Evolutionary conservation across 2,329 filamentous ascomycete genomes (phyloP), one percentile per base, ranked within the genome.

Genomic region (Mollisia scopiformis): DNA sequence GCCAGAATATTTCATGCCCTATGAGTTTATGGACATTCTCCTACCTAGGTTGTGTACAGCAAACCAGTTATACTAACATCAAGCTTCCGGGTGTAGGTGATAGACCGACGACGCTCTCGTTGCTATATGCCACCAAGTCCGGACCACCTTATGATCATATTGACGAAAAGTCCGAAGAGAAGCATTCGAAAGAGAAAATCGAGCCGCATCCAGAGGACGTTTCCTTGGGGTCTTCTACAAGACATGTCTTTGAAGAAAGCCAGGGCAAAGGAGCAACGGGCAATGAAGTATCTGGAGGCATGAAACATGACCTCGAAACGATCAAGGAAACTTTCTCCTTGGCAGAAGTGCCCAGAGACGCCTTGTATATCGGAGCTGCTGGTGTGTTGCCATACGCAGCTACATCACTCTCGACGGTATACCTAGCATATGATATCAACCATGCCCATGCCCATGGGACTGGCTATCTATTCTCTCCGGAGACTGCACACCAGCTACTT

Each of bases 311-410:
- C 70, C 71, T 91, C 86, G 78, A 82, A 71, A 83, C 84, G 8
- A 83, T 92, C 71, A 86, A 86, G 69, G 87, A 91, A 14, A 90
- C 89, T 1, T 89, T 93, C 71, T 83, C 82, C 21, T 80, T 93
- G 35, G 73, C 75, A 33, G 78, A 79, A 1, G 89, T 92, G 3
- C 90, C 90, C 7, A 84, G 81, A 69, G 86, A 91, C 73, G 85
- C 89, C 23, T 82, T 88, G 52, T 80, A 83, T 60, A 82, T 93
- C 46, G 90, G 90, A 58, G 80, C 91, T 61, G 90, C 90, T 6
- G 93, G 92, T 71, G 88, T 96, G 1, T 71, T 97, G 5, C 92
- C 95, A 49, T 97, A 97, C 76, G 80, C 96, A 10, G 90, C 83
- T 43, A 97, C 93, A 4, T 96, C 93, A 0, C 72, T 93, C 2